Conservation (phyloP, 2,329 filamentous ascomycete species). For the Alternaria dauci region DNA sequence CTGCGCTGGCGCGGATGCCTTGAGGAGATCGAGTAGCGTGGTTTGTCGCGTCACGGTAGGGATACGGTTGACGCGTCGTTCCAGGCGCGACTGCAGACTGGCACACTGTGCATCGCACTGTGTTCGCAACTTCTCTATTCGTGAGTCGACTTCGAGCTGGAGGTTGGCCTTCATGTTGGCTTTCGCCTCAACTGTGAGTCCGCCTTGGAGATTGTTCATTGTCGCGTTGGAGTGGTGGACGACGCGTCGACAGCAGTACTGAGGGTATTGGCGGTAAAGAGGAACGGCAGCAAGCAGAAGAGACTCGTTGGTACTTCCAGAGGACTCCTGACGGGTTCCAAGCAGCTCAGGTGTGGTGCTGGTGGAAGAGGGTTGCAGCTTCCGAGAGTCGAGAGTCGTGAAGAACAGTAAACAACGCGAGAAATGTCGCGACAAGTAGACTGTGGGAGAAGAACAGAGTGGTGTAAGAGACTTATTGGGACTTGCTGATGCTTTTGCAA, state of each 20-base stretch:
- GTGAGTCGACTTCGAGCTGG: slow-evolving; percentile 73
- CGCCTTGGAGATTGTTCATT: slow-evolving; percentile 29
- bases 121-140: slow-evolving; percentile 84
- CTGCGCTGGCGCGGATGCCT: slow-evolving; percentile 34
- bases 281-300: not conserved
- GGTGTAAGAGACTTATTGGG: not conserved
- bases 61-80: slow-evolving; percentile 92
- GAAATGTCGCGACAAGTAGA: slow-evolving; percentile 10
- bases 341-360: slow-evolving; percentile 4
- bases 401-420: slow-evolving; percentile 36
- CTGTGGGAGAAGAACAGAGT: not conserved
- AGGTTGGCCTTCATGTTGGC: slow-evolving; percentile 42
- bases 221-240: slow-evolving; percentile 21
- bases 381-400: not conserved
- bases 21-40: slow-evolving; percentile 82
- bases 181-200: slow-evolving; percentile 47
- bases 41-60: slow-evolving; percentile 79
- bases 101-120: slow-evolving; percentile 90
- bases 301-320: not conserved
- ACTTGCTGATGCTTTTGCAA: slow-evolving; percentile 4
- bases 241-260: slow-evolving; percentile 25
- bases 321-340: not conserved
- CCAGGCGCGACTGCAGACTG: slow-evolving; percentile 83
- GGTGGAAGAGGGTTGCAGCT: slow-evolving; percentile 2
- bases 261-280: not conserved